Conservation (phyloP, 1,139 yeast genomes). For the Trichomonascaceae sp. region DNA sequence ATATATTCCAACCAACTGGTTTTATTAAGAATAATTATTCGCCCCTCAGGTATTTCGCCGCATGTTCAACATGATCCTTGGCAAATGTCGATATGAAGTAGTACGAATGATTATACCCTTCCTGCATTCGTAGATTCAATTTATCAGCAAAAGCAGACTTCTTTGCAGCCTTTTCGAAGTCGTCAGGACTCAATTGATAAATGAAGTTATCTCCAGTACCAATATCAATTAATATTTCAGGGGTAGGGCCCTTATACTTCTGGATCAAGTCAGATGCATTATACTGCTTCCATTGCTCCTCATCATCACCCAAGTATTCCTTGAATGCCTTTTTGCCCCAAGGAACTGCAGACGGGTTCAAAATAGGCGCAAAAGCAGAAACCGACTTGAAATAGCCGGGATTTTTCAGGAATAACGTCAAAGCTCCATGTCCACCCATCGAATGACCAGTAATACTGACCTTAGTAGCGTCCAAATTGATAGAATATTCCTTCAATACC, state of each 20-base stretch:
- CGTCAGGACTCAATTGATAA: conserved; percentile 75
- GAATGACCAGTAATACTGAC: conserved; percentile 88
- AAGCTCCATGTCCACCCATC: conserved; percentile 97
- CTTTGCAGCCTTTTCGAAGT: conserved; percentile 58
- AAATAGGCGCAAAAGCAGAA: conserved; percentile 87
- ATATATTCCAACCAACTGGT: not conserved
- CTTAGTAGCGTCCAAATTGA: conserved; percentile 47
- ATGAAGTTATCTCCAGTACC: conserved; percentile 76
- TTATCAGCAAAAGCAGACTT: conserved; percentile 57
- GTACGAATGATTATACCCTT: conserved; percentile 89
- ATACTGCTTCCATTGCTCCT: conserved; percentile 58
- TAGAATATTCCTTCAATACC: conserved; percentile 42
- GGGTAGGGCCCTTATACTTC: conserved; percentile 45
- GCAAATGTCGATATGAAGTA: conserved; percentile 78
- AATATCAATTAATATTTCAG: conserved; percentile 72
- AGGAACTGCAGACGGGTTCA: conserved; percentile 66
- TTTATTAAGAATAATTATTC: not conserved
- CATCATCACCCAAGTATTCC: conserved; percentile 64
- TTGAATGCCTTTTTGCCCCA: conserved; percentile 87
- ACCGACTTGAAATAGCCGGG: conserved; percentile 75
- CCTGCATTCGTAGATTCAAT: conserved; percentile 57
- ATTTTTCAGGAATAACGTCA: conserved; percentile 66
- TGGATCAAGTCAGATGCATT: conserved; percentile 77
- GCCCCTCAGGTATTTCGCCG: conserved; percentile 57
- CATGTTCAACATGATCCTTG: conserved; percentile 79